Base-by-base conservation (phyloP, 2,329 filamentous ascomycete genomes). In the Sporothrix variecibatus region DNA sequence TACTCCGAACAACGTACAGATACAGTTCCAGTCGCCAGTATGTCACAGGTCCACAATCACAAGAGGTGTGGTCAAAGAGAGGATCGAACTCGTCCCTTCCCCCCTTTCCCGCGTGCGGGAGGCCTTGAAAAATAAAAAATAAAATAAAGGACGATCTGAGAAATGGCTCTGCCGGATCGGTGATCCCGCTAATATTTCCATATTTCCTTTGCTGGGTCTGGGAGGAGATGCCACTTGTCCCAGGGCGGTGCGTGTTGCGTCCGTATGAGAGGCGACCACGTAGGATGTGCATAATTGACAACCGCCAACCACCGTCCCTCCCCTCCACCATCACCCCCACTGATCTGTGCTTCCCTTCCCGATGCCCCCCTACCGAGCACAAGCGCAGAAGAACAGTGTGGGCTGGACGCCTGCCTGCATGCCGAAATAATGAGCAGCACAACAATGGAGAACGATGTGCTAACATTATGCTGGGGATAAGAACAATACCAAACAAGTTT, bases 121-220 rank as follows among this genome's bases (percentile, higher is more conserved):
- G 28, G 38, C 62, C n/a, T 46, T n/a, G 12, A 67, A 67, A 17
- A 51, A 68, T 49, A 9, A 70, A n/a, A 9, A 34, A 43, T 5
- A 43, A 56, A 38, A 31, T 9, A 43, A 60, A 28, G 26, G 51
- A 34, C 53, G 69, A 71, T 71, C 69, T 62, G 8, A 49, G 43
- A 3, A 49, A 62, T 17, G 65, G 28, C 26, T 34, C 69, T 71
- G 56, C 69, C 56, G 69, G 69, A 71, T 71, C 69, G 53, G 69
- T 71, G 69, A 71, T 71, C 69, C 38, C 53, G 68, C 68, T n/a
- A 51, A 70, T 56, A 51, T 58, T 70, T 49, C 67, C 67, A 12
- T 40, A 26, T 28, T 28, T 28, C 17, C 9, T 20, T 49, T 26
- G 43, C 23, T 56, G 26, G 43, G 43, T 9, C 8, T 53, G 5